phyloP scores from a whole-genome alignment of 768 basidiomycete genomes.

The Podaxis sp. region DNA sequence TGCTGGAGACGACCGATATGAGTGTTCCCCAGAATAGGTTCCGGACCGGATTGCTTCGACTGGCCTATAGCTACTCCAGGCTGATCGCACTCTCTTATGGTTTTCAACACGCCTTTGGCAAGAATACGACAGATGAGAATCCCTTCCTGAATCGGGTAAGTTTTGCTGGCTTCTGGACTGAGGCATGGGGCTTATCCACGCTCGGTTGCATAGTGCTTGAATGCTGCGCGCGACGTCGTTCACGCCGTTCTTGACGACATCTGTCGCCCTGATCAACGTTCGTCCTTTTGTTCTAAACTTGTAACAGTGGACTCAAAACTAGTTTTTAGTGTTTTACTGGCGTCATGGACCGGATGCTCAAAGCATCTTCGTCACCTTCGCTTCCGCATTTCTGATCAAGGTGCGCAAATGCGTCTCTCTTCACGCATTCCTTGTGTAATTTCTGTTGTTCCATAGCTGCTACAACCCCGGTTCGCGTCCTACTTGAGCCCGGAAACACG shows the following conservation, averaged over 20 bases:
- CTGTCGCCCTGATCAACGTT: slow-evolving; percentile 52
- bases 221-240: slow-evolving; percentile 64
- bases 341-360: slow-evolving; percentile 78
- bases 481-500: slow-evolving; percentile 59
- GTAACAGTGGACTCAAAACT: background rate
- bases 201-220: slow-evolving; percentile 46
- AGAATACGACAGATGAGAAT: slow-evolving; percentile 55
- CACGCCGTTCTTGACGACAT: slow-evolving; percentile 55
- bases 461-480: slow-evolving; percentile 68
- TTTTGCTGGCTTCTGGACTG: slow-evolving; percentile 6
- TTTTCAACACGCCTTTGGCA: slow-evolving; percentile 71
- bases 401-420: slow-evolving; percentile 28
- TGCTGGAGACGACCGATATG: slow-evolving; percentile 47
- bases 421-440: background rate
- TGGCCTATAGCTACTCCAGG: slow-evolving; percentile 68
- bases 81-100: slow-evolving; percentile 69
- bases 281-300: slow-evolving; percentile 17
- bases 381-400: slow-evolving; percentile 80
- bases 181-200: background rate
- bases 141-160: slow-evolving; percentile 63
- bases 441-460: slow-evolving; percentile 39
- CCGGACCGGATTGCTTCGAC: slow-evolving; percentile 54
- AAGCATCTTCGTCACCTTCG: slow-evolving; percentile 76
- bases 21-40: slow-evolving; percentile 52
- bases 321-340: slow-evolving; percentile 36